A percentile compares a stretch with the other conserved stretches of the same genome.
Conservation (phyloP, 2,329 filamentous ascomycete genomes). For the Nemania sp. region DNA sequence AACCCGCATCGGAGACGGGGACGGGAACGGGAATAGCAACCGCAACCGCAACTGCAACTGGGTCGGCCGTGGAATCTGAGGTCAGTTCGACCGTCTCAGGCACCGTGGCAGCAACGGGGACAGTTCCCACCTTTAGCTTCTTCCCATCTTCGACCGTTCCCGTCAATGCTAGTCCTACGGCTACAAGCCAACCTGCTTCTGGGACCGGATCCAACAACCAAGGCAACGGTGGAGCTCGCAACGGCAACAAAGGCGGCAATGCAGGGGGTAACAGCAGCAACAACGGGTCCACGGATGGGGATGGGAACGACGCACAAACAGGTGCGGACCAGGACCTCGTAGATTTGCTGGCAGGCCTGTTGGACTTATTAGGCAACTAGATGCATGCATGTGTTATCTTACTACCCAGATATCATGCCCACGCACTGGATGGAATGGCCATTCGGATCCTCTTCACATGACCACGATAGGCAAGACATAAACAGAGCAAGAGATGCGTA, state of each 20-base stretch:
- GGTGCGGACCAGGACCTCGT: slow-evolving; percentile 5
- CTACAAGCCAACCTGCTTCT: slow-evolving; percentile 13
- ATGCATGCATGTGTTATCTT: background rate
- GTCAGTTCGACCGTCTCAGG: background rate
- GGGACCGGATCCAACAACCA: slow-evolving; percentile 11
- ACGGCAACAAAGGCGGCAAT: background rate
- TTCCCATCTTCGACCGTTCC: slow-evolving; percentile 30
- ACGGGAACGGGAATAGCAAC: background rate
- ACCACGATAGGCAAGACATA: background rate
- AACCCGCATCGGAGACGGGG: slow-evolving; percentile 1
- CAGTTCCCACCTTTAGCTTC: slow-evolving; percentile 26
- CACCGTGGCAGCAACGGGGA: slow-evolving; percentile 15
- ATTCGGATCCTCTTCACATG: background rate
- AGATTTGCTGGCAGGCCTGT: slow-evolving; percentile 14
- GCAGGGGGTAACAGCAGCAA: background rate
- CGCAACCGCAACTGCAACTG: background rate
- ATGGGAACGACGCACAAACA: background rate
- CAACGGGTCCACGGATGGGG: slow-evolving; percentile 5
- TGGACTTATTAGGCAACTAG: slow-evolving; percentile 26
- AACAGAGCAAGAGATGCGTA: too few relatives aligned
- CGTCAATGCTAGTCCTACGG: slow-evolving; percentile 6
- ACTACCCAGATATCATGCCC: background rate
- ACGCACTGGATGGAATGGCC: background rate
- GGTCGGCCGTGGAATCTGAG: background rate
- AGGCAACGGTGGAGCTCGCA: background rate